Percentiles rank a stretch among this genome's conserved stretches.
Evolutionary conservation across 1,284 basidiomycete genomes (phyloP).

Genomic region (Stygiomarasmius scandens): DNA sequence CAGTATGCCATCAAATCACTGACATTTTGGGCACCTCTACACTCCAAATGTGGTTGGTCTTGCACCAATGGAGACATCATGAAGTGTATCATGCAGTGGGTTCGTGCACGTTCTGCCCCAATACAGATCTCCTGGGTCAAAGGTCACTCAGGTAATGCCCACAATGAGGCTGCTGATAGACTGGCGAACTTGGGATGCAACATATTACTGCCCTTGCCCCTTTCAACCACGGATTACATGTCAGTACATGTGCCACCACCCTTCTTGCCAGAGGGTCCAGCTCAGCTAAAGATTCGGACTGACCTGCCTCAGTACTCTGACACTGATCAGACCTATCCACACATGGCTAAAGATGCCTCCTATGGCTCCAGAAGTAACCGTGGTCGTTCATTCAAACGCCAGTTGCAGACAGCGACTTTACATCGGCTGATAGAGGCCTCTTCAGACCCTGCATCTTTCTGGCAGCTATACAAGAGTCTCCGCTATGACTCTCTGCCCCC

Average conservation of each 20-base stretch:
- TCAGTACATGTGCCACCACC: neutral
- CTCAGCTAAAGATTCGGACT: too few species aligned
- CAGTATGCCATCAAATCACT: neutral
- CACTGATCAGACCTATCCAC: too few species aligned
- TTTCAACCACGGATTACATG: neutral
- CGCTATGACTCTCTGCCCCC: neutral
- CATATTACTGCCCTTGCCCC: neutral
- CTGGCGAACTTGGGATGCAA: neutral
- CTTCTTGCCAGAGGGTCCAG: neutral
- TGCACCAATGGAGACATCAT: neutral
- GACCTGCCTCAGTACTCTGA: too few species aligned
- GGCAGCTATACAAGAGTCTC: constrained; percentile 4
- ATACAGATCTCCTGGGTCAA: neutral
- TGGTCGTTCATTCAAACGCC: neutral
- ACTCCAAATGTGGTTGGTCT: constrained; percentile 1
- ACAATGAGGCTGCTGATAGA: neutral
- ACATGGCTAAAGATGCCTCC: too few species aligned
- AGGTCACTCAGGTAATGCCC: neutral
- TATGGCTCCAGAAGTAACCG: too few species aligned
- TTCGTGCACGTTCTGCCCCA: neutral
- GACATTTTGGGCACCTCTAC: neutral
- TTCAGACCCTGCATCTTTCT: neutral
- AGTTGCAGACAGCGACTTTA: neutral
- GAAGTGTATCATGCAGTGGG: neutral
- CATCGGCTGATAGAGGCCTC: neutral